Evolutionary conservation across 1,284 basidiomycete species (phyloP).

Genomic region (Xanthoconium separans): DNA sequence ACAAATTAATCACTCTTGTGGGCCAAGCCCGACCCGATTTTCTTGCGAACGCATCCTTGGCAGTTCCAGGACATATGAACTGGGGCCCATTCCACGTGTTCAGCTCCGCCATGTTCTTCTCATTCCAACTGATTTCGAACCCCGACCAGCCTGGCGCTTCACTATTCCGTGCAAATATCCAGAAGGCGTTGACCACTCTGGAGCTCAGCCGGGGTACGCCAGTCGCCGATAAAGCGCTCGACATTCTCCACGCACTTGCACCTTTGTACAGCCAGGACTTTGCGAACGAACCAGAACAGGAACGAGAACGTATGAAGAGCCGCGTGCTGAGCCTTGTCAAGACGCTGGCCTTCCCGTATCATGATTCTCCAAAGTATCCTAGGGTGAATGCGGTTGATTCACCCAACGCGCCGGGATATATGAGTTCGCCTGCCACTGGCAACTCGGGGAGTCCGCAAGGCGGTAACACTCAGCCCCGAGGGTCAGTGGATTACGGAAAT

Average conservation of each 20-base stretch:
- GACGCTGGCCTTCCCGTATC: slow-evolving; percentile 75
- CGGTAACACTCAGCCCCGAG: slow-evolving; percentile 20
- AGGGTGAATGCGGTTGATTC: slow-evolving; percentile 46
- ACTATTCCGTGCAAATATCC: slow-evolving; percentile 70
- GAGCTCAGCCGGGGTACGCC: slow-evolving; percentile 60
- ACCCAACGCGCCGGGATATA: slow-evolving; percentile 36
- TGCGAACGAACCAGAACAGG: slow-evolving; percentile 42
- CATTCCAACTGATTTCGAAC: slow-evolving; percentile 75
- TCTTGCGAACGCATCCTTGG: slow-evolving; percentile 60
- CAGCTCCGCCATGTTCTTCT: slow-evolving; percentile 84
- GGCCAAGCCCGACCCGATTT: slow-evolving; percentile 70
- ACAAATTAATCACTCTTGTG: slow-evolving; percentile 72
- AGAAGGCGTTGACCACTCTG: slow-evolving; percentile 61
- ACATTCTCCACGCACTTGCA: slow-evolving; percentile 64
- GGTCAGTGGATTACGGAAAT: slow-evolving; percentile 28
- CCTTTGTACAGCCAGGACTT: slow-evolving; percentile 69
- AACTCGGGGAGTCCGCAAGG: slow-evolving; percentile 35
- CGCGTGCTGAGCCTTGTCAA: slow-evolving; percentile 63
- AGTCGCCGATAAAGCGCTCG: slow-evolving; percentile 70
- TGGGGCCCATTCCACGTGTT: slow-evolving; percentile 82
- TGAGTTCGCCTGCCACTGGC: slow-evolving; percentile 37
- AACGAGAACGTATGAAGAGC: slow-evolving; percentile 58
- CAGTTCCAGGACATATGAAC: slow-evolving; percentile 76
- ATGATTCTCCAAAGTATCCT: slow-evolving; percentile 59
- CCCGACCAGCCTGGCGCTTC: slow-evolving; percentile 73